Base-by-base conservation (phyloP, 2,329 filamentous ascomycete species). In the Trichoderma arundinaceum region DNA sequence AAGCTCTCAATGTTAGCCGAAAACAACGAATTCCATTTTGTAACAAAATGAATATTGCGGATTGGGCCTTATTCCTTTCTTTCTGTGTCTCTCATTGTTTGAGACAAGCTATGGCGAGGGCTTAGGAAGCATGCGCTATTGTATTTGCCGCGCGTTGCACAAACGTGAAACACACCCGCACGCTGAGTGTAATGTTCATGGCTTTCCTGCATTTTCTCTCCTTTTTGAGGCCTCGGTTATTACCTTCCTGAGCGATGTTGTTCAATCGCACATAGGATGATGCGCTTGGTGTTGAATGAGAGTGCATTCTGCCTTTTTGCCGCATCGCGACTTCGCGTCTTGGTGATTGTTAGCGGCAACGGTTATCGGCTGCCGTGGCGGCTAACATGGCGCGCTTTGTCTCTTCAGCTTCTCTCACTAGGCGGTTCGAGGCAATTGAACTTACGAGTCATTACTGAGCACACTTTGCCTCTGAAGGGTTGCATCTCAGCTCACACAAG, bases 361-460 rank as follows among this genome's bases (percentile, higher is more conserved):
- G 56, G 56, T 19, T 38, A 28, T 59, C 56, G 56, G 56, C 17
- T 48, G 43, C 43, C 35, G 48, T 33, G 43, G 28, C 17, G 35
- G 38, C 22, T 22, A 35, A 17, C 22, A 33, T 7, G 19, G 17
- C 8, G 2, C 17, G 58, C 38, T 44, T 52, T 19, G 22, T 51
- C 28, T 52, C 58, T 44, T 52, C 17, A 52, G 58, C 48, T 43
- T 52, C 57, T 12, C 19, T 8, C 6, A 4, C 15, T 1, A 12
- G 6, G 15, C 15, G 28, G 10, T 38, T 39, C 33, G 22, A 51
- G 2, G 28, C 9, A 2, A 13, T 41, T 32, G n/a, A 10, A 32
- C 9, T 41, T 2, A 51, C 46, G 57, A 60, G 57, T 49, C 57
- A 60, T 41, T 60, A 28, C 8, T 38, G 2, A 22, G n/a, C 19